These are phyloP conservation scores for Vaccinium corymbosum DNA, from an alignment of 148 eudicot genomes.

Conservation along the genomic window DNA sequence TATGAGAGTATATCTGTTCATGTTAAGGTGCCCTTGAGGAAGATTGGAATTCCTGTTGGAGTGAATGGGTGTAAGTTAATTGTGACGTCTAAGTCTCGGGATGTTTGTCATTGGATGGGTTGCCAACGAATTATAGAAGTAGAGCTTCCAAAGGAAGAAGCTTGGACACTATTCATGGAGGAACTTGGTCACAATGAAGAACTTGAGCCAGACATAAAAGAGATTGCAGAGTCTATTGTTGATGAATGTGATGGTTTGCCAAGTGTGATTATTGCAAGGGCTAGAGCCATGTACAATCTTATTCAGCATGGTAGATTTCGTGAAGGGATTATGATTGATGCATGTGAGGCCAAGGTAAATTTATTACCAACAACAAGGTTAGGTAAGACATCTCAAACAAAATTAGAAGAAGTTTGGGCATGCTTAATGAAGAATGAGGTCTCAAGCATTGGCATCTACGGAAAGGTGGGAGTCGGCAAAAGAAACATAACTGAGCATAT, in stretches of 20 bases:
- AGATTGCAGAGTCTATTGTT: neutral
- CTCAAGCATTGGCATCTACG: slow-evolving; percentile 7
- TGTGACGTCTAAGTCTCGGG: neutral
- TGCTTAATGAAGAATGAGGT: slow-evolving; percentile 2
- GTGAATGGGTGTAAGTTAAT: slow-evolving; percentile 9
- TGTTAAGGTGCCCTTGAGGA: neutral
- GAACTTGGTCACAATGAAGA: neutral
- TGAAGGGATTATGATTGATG: neutral
- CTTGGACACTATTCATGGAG: slow-evolving; percentile 3
- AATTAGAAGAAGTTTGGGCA: slow-evolving; percentile 1
- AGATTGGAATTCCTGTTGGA: slow-evolving; percentile 6
- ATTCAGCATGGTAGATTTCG: too few relatives aligned
- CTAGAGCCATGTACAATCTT: neutral
- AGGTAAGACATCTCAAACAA: slow-evolving; percentile 1
- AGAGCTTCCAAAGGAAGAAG: slow-evolving; percentile 5
- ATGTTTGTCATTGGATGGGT: slow-evolving; percentile 8
- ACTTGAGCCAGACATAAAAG: neutral
- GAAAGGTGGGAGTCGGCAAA: slow-evolving; percentile 2
- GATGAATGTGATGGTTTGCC: slow-evolving; percentile 12
- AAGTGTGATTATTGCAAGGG: slow-evolving; percentile 14
- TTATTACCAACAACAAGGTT: neutral
- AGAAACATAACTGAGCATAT: neutral
- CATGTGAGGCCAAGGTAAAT: neutral
- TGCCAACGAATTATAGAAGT: neutral
- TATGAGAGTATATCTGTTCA: neutral